Percentiles rank a stretch among this genome's conserved stretches.
Evolutionary conservation across 2,329 filamentous ascomycete genomes (phyloP).

Genomic region (Xylaria multiplex): DNA sequence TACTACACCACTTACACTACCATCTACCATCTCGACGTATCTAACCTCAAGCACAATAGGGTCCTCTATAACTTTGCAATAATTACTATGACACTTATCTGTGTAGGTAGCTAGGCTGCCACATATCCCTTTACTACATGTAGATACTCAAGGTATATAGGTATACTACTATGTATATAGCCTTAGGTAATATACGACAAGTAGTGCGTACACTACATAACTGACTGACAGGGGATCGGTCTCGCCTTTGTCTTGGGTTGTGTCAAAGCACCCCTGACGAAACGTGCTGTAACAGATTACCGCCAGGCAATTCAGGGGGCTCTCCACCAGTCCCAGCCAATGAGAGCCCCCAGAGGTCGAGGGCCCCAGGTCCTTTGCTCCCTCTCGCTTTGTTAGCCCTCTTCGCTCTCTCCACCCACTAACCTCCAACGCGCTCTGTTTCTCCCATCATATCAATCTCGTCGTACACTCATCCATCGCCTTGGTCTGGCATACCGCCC

Average conservation of each 20-base stretch:
- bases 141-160: too few species aligned
- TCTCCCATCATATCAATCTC: not conserved
- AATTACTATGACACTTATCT: too few species aligned
- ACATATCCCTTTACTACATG: too few species aligned
- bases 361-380: not conserved
- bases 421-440: conserved; percentile 23
- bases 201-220: too few species aligned
- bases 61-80: too few species aligned
- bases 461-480: not conserved
- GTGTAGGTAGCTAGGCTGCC: too few species aligned
- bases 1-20: too few species aligned
- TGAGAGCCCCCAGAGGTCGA: not conserved
- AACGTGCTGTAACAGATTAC: conserved; percentile 51
- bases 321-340: conserved; percentile 12
- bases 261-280: conserved; percentile 53
- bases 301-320: conserved; percentile 26
- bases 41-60: too few species aligned
- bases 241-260: conserved; percentile 44
- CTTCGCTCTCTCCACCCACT: conserved; percentile 9
- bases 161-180: too few species aligned
- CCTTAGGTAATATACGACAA: too few species aligned
- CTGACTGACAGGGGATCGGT: conserved; percentile 9
- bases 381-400: not conserved
- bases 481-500: conserved; percentile 2
- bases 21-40: too few species aligned